Conservation (phyloP, 1,284 basidiomycete species). For the Trametes pubescens region DNA sequence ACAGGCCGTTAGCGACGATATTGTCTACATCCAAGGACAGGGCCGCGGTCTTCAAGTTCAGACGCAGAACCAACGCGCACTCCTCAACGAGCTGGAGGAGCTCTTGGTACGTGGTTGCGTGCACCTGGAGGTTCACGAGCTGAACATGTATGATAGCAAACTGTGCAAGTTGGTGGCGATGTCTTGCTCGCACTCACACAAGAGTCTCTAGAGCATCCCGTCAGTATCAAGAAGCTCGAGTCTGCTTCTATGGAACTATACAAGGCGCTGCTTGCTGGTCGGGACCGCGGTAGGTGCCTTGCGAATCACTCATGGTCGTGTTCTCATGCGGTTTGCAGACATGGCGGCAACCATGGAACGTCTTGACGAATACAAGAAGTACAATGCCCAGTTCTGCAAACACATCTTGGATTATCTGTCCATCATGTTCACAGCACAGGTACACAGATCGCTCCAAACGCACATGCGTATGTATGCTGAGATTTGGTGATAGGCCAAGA, state of each 20-base stretch:
- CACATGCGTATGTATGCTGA: neutral
- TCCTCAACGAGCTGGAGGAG: constrained; percentile 85
- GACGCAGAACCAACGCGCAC: constrained; percentile 91
- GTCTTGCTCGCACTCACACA: constrained; percentile 83
- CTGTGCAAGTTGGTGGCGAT: constrained; percentile 88
- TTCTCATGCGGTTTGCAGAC: constrained; percentile 52
- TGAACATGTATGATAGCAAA: constrained; percentile 68
- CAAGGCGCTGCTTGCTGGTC: constrained; percentile 92
- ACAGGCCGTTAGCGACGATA: constrained; percentile 94
- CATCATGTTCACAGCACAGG: constrained; percentile 91
- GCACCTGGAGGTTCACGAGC: neutral
- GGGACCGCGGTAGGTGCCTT: constrained; percentile 73
- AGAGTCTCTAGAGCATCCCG: constrained; percentile 82
- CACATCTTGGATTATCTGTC: constrained; percentile 89
- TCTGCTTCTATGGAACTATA: constrained; percentile 89
- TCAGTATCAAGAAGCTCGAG: constrained; percentile 84
- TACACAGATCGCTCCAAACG: constrained; percentile 29
- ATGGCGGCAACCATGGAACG: constrained; percentile 96
- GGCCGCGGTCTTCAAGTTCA: constrained; percentile 98
- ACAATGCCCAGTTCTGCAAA: constrained; percentile 92
- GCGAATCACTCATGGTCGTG: neutral
- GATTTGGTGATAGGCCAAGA: constrained; percentile 59
- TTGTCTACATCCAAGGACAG: constrained; percentile 95
- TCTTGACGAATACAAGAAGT: constrained; percentile 87
- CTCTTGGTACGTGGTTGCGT: constrained; percentile 65